Evolutionary conservation across 2,329 filamentous ascomycete genomes (phyloP), one percentile per base, ranked within the genome.

Genomic region (Nigrospora oryzae): DNA sequence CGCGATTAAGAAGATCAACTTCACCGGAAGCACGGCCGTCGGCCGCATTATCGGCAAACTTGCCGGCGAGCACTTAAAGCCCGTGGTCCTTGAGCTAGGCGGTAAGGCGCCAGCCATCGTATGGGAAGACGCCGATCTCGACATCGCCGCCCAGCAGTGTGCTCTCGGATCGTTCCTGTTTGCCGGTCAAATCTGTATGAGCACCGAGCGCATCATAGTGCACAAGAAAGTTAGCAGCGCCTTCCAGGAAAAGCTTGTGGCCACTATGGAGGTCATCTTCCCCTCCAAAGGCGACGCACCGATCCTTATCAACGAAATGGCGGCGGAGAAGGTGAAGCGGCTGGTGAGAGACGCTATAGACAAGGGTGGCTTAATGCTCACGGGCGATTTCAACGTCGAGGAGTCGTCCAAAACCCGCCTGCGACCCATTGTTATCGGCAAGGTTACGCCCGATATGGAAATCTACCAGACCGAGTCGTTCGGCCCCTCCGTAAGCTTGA

Each of bases 31-130:
- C 49, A 83, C 83, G 0, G 63, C 65, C 1, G 76, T 86, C 0
- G 84, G 84, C 11, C 70, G 73, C 17, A 81, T 84, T 55, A 75
- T 87, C 49, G 81, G 78, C 2, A 66, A 69, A 13, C 70, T 74
- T 28, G 79, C 81, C 0, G 83, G 81, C 14, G 77, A 81, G 55
- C 65, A 79, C 56, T 67, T 86, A 40, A 88, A 87, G 66, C 82
- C 81, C 0, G 71, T 79, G 17, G 66, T 86, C 3, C 70, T 86
- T 58, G 84, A 88, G 60, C 69, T 87, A 1, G 84, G 84, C 3
- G 83, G 84, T 36, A 88, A 87, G 58, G 80, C 81, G 1, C 76
- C 76, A 2, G 75, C 79, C 1, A 74, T 87, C 44, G 75, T 87
- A 2, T 71, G 83, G 51, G 77, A 82, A 33, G 83, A 87, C 57